Conservation (phyloP, 2,329 filamentous ascomycete genomes). For the Aspergillus tamarii region DNA sequence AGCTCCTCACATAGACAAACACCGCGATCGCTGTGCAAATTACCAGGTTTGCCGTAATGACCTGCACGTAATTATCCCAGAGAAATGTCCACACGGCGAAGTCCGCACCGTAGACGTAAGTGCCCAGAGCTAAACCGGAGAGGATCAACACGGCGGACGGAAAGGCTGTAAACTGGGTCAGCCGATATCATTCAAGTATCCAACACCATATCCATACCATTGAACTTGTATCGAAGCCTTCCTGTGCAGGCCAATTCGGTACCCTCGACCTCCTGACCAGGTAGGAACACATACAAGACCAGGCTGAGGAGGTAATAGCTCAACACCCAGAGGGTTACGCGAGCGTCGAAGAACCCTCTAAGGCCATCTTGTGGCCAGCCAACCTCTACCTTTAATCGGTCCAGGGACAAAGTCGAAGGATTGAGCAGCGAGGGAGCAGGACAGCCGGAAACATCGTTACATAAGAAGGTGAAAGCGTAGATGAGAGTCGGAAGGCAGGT, state of each 20-base stretch:
- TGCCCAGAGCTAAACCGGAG: constrained; percentile 72
- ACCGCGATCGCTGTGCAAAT: constrained; percentile 73
- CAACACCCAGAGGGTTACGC: constrained; percentile 70
- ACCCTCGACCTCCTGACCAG: constrained; percentile 72
- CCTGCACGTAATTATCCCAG: constrained; percentile 83
- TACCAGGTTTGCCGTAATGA: constrained; percentile 80
- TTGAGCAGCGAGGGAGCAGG: constrained; percentile 79
- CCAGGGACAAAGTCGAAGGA: constrained; percentile 71
- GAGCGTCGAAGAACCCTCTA: constrained; percentile 68
- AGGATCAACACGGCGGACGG: constrained; percentile 74
- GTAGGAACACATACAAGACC: constrained; percentile 74
- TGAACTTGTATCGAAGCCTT: constrained; percentile 79
- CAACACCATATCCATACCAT: constrained; percentile 55
- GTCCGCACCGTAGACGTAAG: constrained; percentile 73
- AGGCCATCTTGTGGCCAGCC: constrained; percentile 78
- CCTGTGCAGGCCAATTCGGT: constrained; percentile 71
- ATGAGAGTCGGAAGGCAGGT: constrained; percentile 78
- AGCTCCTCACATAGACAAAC: constrained; percentile 81
- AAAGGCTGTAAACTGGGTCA: constrained; percentile 61
- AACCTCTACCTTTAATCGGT: constrained; percentile 75
- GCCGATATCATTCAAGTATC: constrained; percentile 14
- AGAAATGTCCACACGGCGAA: constrained; percentile 93
- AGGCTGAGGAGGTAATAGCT: constrained; percentile 79
- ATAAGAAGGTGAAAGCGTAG: constrained; percentile 79
- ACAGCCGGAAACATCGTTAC: constrained; percentile 91